A percentile compares a stretch with the other conserved stretches of the same genome.
These are phyloP conservation scores for Stephania japonica DNA, from an alignment of 164 flowering plant species.

Conservation along the genomic window DNA sequence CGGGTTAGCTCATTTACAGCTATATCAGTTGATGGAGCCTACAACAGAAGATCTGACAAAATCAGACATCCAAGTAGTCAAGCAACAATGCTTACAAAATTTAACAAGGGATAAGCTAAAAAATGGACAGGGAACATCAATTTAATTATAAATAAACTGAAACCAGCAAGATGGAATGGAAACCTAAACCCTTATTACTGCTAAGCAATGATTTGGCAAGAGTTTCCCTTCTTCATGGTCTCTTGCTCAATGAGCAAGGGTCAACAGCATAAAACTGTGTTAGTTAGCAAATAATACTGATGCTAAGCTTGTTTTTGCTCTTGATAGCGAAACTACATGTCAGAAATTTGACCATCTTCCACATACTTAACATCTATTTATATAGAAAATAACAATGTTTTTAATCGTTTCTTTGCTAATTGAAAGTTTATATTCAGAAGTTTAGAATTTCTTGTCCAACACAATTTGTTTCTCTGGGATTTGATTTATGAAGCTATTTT, in stretches of 20 bases:
- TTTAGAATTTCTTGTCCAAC: too few species aligned
- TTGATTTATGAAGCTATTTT: background rate
- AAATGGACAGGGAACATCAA: background rate
- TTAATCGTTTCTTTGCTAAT: background rate
- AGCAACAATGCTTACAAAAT: background rate
- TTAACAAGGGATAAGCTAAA: background rate
- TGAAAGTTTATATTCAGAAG: background rate
- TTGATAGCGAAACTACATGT: background rate
- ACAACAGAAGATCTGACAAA: slow-evolving; percentile 14
- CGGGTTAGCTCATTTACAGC: slow-evolving; percentile 75
- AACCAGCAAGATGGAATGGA: background rate
- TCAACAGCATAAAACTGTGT: background rate
- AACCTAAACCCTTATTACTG: background rate
- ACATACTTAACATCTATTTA: too few species aligned
- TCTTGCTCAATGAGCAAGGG: background rate
- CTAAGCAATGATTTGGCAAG: background rate
- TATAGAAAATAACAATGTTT: background rate
- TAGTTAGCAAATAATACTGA: background rate
- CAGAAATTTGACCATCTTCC: too few species aligned
- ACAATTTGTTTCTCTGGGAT: background rate
- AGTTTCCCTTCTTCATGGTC: background rate
- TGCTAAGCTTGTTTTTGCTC: background rate
- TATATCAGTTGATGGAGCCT: slow-evolving; percentile 95
- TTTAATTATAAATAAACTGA: background rate
- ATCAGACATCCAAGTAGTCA: background rate